phyloP scores from a whole-genome alignment of 2,329 filamentous ascomycete genomes.

The Botrytis deweyae region DNA sequence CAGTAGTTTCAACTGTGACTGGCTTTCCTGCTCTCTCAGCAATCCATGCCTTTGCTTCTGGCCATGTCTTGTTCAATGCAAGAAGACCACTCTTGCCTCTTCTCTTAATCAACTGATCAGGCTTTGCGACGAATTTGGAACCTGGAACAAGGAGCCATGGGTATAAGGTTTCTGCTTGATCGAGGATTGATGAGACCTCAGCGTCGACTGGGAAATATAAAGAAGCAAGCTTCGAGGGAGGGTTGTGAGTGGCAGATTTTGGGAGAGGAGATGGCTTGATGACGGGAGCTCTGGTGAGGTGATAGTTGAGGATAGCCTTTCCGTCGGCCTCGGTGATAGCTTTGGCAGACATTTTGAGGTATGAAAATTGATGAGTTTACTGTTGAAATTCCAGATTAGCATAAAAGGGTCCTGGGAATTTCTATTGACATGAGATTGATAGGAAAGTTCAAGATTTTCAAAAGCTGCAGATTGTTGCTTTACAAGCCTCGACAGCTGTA shows the following conservation, averaged over 20 bases:
- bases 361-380: slow-evolving; percentile 28
- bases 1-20: slow-evolving; percentile 88
- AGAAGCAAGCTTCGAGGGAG: slow-evolving; percentile 84
- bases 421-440: slow-evolving; percentile 1
- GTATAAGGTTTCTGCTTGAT: slow-evolving; percentile 95
- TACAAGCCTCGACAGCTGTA: neutral
- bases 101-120: slow-evolving; percentile 99
- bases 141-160: slow-evolving; percentile 85
- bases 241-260: slow-evolving; percentile 80
- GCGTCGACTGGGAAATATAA: slow-evolving; percentile 91
- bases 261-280: slow-evolving; percentile 98
- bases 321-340: slow-evolving; percentile 98
- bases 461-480: neutral
- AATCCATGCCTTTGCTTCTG: slow-evolving; percentile 92
- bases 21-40: slow-evolving; percentile 87
- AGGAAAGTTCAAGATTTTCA: neutral
- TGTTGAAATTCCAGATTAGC: slow-evolving; percentile 16
- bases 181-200: slow-evolving; percentile 77
- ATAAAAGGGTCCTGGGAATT: neutral
- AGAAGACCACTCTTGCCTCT: slow-evolving; percentile 98
- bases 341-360: slow-evolving; percentile 81
- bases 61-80: slow-evolving; percentile 95
- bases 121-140: slow-evolving; percentile 96
- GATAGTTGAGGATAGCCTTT: slow-evolving; percentile 99
- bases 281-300: slow-evolving; percentile 93